Evolutionary conservation across 2,329 filamentous ascomycete species (phyloP).

Genomic region (Emergomyces africanus): DNA sequence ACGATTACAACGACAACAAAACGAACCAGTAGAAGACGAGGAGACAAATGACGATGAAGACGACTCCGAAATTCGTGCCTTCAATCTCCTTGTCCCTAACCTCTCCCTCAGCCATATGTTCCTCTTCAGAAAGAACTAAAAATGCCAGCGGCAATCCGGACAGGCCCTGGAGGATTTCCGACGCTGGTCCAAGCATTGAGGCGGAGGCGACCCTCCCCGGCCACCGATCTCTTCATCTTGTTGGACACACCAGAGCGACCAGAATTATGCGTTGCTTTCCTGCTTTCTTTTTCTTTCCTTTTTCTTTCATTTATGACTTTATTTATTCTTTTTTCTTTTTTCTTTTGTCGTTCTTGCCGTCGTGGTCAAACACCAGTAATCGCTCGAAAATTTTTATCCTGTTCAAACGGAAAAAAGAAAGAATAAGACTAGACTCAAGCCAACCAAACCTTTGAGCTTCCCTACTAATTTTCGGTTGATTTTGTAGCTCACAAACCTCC

Average conservation of each 20-base stretch:
- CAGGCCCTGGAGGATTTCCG: background rate
- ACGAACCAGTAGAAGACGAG: constrained; percentile 5
- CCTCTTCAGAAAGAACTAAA: no score
- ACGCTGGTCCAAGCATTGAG: constrained; percentile 1
- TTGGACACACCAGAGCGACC: background rate
- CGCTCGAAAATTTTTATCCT: background rate
- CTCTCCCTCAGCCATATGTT: constrained; percentile 68
- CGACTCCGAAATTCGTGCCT: constrained; percentile 34
- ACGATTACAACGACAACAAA: background rate
- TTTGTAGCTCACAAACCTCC: background rate
- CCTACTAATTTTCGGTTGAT: background rate
- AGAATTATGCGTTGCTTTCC: background rate
- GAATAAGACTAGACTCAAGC: background rate
- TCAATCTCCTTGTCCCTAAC: constrained; percentile 77
- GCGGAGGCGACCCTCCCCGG: background rate
- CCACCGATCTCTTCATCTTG: background rate
- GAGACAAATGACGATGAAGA: constrained; percentile 37
- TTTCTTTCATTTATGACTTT: no score
- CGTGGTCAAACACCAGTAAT: background rate
- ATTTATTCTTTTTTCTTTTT: background rate
- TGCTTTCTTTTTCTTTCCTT: background rate
- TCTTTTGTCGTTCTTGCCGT: background rate
- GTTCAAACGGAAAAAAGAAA: background rate
- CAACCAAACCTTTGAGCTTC: background rate
- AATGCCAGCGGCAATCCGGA: background rate